Evolutionary conservation across 495 filamentous ascomycete genomes (phyloP).

Genomic region (Letharia columbiana): DNA sequence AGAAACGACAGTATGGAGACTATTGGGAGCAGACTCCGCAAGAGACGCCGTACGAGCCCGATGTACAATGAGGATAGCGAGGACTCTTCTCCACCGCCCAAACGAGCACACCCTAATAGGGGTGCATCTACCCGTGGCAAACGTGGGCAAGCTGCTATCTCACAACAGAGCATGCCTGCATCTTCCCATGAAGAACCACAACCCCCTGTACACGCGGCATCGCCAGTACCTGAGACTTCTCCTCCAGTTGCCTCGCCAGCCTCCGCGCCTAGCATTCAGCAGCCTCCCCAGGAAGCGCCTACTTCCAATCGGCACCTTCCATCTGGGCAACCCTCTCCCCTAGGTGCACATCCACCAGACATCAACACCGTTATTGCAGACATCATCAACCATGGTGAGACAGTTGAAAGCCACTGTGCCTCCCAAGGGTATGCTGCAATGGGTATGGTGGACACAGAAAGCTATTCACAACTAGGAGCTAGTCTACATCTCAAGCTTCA

Average conservation of each 20-base stretch:
- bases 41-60: constrained; percentile 22
- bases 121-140: constrained; percentile 1
- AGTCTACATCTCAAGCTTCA: constrained; percentile 55
- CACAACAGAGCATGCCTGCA: background rate
- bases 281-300: background rate
- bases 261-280: background rate
- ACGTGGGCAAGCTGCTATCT: background rate
- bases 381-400: constrained; percentile 43
- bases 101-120: constrained; percentile 12
- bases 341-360: constrained; percentile 25
- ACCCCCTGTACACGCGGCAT: background rate
- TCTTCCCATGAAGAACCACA: background rate
- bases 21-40: constrained; percentile 17
- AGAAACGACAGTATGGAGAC: constrained; percentile 5
- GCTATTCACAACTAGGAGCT: constrained; percentile 42
- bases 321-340: constrained; percentile 12
- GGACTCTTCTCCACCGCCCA: constrained; percentile 7
- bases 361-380: constrained; percentile 36
- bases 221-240: background rate
- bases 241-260: background rate
- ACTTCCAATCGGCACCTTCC: background rate
- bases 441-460: constrained; percentile 34
- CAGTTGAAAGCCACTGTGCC: constrained; percentile 38
- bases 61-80: constrained; percentile 9
- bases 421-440: constrained; percentile 20